Conservation (phyloP, 371 early-diverging fungal species). For the Actinomucor elegans region DNA sequence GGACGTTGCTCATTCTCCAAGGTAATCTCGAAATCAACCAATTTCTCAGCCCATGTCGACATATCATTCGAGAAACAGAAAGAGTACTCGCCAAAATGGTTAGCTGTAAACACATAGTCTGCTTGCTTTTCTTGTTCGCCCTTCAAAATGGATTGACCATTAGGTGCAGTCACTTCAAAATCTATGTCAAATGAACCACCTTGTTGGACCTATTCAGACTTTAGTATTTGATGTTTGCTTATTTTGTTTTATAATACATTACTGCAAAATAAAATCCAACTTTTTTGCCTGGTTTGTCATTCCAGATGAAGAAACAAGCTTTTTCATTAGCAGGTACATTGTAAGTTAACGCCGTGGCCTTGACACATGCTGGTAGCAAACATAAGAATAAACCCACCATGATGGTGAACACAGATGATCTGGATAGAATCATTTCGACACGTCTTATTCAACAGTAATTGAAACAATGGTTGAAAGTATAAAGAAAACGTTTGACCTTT, state of each 20-base stretch:
- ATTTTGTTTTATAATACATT: too few species aligned
- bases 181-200: slow-evolving; percentile 94
- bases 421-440: too few species aligned
- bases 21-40: slow-evolving; percentile 87
- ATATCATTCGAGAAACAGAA: slow-evolving; percentile 92
- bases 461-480: too few species aligned
- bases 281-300: slow-evolving; percentile 77
- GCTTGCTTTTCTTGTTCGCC: slow-evolving; percentile 88
- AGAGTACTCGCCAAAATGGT: slow-evolving; percentile 81
- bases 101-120: slow-evolving; percentile 86
- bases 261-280: slow-evolving; percentile 96
- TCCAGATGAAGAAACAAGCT: slow-evolving; percentile 75
- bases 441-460: too few species aligned
- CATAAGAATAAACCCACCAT: not conserved
- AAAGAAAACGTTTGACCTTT: too few species aligned
- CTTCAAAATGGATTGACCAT: slow-evolving; percentile 54
- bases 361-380: not conserved
- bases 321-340: slow-evolving; percentile 86
- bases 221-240: too few species aligned
- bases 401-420: not conserved
- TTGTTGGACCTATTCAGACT: slow-evolving; percentile 30
- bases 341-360: slow-evolving; percentile 78
- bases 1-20: slow-evolving; percentile 75
- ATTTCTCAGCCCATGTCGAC: slow-evolving; percentile 87
- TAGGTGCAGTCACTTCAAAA: slow-evolving; percentile 76